Percentiles rank a stretch among this genome's conserved stretches.
These are phyloP conservation scores for Leptographium radiaticola DNA, from an alignment of 2,329 filamentous ascomycete genomes.

Conservation along the genomic window DNA sequence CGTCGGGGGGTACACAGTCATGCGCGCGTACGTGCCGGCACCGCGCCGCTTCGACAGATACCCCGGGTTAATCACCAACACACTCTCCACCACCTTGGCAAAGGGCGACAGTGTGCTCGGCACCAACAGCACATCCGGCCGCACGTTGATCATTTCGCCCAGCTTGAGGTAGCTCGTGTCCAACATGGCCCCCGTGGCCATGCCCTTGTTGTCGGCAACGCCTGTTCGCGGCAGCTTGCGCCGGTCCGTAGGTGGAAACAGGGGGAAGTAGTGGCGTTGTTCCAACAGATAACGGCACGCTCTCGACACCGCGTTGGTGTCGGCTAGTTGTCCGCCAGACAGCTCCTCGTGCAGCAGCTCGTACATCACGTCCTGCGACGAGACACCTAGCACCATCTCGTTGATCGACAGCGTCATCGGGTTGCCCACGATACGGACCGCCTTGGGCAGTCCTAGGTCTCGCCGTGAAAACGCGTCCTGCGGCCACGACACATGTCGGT, in stretches of 20 bases:
- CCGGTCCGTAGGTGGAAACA: slow-evolving; percentile 70
- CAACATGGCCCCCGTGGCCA: slow-evolving; percentile 61
- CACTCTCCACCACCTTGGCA: slow-evolving; percentile 82
- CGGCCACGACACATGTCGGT: slow-evolving; percentile 78
- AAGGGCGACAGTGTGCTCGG: slow-evolving; percentile 78
- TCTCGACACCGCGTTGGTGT: slow-evolving; percentile 54
- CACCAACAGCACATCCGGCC: slow-evolving; percentile 71
- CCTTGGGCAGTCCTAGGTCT: slow-evolving; percentile 67
- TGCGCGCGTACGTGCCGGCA: slow-evolving; percentile 71
- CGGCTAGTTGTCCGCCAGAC: slow-evolving; percentile 34
- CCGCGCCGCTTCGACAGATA: slow-evolving; percentile 72
- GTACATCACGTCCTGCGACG: slow-evolving; percentile 70
- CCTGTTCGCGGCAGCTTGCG: slow-evolving; percentile 53
- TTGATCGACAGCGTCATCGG: slow-evolving; percentile 84
- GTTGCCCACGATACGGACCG: slow-evolving; percentile 69
- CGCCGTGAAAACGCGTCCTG: slow-evolving; percentile 49
- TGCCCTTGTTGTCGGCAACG: slow-evolving; percentile 41
- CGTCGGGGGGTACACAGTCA: slow-evolving; percentile 56
- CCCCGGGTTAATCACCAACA: slow-evolving; percentile 83
- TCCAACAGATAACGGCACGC: slow-evolving; percentile 68
- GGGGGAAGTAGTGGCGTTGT: slow-evolving; percentile 80
- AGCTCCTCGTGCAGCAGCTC: slow-evolving; percentile 68
- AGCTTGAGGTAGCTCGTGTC: slow-evolving; percentile 78
- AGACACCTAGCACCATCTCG: slow-evolving; percentile 70
- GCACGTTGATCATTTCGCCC: slow-evolving; percentile 77